phyloP scores from a whole-genome alignment of 2,329 filamentous ascomycete species.

The Phaeosphaeriaceae sp. region DNA sequence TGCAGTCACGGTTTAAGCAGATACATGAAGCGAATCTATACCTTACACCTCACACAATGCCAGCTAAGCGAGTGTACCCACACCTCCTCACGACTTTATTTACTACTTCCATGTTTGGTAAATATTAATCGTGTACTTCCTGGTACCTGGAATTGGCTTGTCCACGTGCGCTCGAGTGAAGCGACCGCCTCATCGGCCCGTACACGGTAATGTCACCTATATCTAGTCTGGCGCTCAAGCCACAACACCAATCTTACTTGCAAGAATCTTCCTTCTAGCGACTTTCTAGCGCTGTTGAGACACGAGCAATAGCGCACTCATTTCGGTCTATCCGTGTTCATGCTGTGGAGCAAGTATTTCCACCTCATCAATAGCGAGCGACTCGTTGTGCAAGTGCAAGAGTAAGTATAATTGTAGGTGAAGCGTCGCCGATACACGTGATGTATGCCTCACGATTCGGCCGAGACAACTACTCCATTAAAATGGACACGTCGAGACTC shows the following conservation, averaged over 20 bases:
- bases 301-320: neutral
- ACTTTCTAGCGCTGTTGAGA: conserved; percentile 1
- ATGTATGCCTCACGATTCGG: no score
- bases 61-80: neutral
- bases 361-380: no score
- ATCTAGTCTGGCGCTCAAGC: neutral
- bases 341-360: neutral
- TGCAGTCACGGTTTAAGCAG: neutral
- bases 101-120: neutral
- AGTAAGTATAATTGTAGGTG: no score
- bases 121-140: neutral
- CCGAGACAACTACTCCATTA: no score
- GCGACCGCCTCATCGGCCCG: neutral
- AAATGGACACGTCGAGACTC: no score
- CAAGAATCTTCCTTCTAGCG: neutral
- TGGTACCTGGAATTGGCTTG: neutral
- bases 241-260: neutral
- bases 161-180: neutral
- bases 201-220: neutral
- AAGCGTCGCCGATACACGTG: no score
- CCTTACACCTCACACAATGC: neutral
- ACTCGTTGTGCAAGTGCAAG: no score
- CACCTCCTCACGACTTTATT: neutral
- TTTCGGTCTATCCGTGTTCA: neutral
- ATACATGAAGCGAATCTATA: neutral